A percentile compares a stretch with the other conserved stretches of the same genome.
phyloP scores from a whole-genome alignment of 78 protist genomes.

The Protostelium mycophagum region DNA sequence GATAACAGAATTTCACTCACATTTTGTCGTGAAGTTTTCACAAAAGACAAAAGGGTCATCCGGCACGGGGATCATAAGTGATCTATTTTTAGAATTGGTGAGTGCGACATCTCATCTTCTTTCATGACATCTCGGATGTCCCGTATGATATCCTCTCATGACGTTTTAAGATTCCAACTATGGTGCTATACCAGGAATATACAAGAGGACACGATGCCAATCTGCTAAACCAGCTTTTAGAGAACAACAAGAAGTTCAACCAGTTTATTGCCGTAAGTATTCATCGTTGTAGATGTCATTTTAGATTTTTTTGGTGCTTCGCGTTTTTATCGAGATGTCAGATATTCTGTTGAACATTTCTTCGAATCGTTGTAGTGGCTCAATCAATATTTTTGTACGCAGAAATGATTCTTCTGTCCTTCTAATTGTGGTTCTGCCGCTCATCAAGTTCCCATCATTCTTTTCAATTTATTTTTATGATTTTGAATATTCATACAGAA shows the following conservation, averaged over 20 bases:
- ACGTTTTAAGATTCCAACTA: background rate
- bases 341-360: background rate
- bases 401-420: too few relatives aligned
- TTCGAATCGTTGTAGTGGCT: background rate
- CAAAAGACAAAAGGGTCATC: background rate
- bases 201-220: background rate
- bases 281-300: too few relatives aligned
- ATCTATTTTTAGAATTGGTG: background rate
- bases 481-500: too few relatives aligned
- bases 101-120: too few relatives aligned
- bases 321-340: too few relatives aligned
- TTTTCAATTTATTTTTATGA: too few relatives aligned
- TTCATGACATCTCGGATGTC: too few relatives aligned
- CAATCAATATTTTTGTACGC: too few relatives aligned
- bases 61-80: background rate
- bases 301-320: too few relatives aligned
- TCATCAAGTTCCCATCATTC: too few relatives aligned
- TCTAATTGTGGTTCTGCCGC: too few relatives aligned
- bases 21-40: background rate
- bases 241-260: background rate
- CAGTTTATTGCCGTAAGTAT: background rate
- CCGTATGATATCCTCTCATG: background rate
- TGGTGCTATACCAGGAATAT: background rate
- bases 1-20: background rate
- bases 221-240: background rate